phyloP scores from a whole-genome alignment of 2,329 filamentous ascomycete genomes.

The Phaeophleospora eucalypticola region DNA sequence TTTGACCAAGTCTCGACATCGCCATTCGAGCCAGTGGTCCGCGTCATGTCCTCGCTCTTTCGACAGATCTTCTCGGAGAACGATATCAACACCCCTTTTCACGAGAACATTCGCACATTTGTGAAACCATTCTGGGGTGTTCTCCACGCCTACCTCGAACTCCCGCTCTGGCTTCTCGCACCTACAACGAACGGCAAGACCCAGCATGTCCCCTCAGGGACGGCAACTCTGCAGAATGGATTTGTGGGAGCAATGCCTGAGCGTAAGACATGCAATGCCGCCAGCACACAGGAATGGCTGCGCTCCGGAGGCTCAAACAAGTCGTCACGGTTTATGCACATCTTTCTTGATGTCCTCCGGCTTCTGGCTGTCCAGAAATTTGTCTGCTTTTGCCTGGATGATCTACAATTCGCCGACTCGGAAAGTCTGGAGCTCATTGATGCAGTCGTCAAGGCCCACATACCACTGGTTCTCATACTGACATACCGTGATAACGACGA shows the following conservation, averaged over 20 bases:
- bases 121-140: slow-evolving; percentile 56
- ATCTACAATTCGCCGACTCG: slow-evolving; percentile 83
- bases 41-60: slow-evolving; percentile 58
- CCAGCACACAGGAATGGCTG: slow-evolving; percentile 43
- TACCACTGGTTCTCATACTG: slow-evolving; percentile 78
- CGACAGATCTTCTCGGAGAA: slow-evolving; percentile 63
- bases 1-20: slow-evolving; percentile 57
- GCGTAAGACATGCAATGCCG: slow-evolving; percentile 30
- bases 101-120: slow-evolving; percentile 53
- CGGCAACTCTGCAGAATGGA: slow-evolving; percentile 9
- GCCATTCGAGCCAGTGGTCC: slow-evolving; percentile 59
- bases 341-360: slow-evolving; percentile 78
- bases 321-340: slow-evolving; percentile 75
- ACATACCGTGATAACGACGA: slow-evolving; percentile 51
- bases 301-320: slow-evolving; percentile 43
- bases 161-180: slow-evolving; percentile 61
- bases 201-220: not conserved
- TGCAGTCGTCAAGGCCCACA: slow-evolving; percentile 70
- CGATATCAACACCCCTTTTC: slow-evolving; percentile 59
- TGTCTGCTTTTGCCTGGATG: slow-evolving; percentile 83
- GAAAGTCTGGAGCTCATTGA: slow-evolving; percentile 81
- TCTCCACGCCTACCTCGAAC: slow-evolving; percentile 55
- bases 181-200: slow-evolving; percentile 23
- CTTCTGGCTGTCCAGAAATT: slow-evolving; percentile 79
- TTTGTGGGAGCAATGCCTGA: slow-evolving; percentile 10